Evolutionary conservation across 1,284 basidiomycete genomes (phyloP), one percentile per base, ranked within the genome.

Genomic region (Mrakiaceae sp.): DNA sequence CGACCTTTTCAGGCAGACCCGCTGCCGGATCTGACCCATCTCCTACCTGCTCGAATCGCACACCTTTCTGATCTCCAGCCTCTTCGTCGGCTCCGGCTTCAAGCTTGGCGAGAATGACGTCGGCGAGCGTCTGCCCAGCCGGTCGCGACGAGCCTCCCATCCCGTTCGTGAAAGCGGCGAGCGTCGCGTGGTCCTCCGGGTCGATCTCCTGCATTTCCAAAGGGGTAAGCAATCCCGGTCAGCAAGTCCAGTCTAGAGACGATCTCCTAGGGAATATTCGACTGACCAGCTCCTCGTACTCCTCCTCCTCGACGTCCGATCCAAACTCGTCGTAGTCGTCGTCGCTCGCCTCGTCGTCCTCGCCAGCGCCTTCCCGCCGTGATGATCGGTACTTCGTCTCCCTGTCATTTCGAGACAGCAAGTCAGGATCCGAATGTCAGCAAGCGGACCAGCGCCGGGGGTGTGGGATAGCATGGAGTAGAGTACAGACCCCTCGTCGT

Each of bases 101-200:
- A 60, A 99, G 81, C 78, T 98, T 97, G 51, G 89, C 83, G 75
- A 99, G 91, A 68, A 98, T 98, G 49, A 98, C 81, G 75, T 99
- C 95, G 39, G 95, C 95, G 16, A 99, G 80, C 4, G 92, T 96
- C 73, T 84, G 83, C 47, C 90, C 84, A 72, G 87, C 85, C 43
- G 82, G 83, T 16, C 83, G 78, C 9, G 83, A 76, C 48, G 88
- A 43, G 39, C 16, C 44, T 7, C 14, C 27, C 48, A 58, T 53
- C 27, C 27, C 27, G 27, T 27, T 27, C 52, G 62, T 56, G 62
- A 50, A 66, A 11, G 85, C 82, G 70, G 95, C 90, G 39, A 96
- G 79, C 9, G 90, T 85, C 69, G 87, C 83, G 75, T 94, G 81
- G 76, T 96, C 93, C 68, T 81, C 84, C 67, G 87, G 84, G 78